Base-by-base conservation (phyloP, 805 yeast species). In the Candida tibetensis region DNA sequence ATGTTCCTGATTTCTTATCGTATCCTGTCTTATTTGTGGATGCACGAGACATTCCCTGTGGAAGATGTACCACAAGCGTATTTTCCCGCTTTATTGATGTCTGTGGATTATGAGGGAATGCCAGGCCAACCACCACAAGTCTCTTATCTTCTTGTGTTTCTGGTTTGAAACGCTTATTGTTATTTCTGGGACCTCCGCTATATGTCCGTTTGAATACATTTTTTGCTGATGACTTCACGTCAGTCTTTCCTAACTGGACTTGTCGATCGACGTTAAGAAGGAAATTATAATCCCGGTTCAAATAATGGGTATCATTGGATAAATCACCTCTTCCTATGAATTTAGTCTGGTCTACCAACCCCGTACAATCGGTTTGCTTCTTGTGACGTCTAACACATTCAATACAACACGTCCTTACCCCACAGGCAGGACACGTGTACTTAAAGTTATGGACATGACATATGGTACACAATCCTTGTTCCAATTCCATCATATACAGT, bases 281-380 rank as follows among this genome's bases (percentile, higher is more conserved):
- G 52, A 85, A 86, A 53, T 86, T 83, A 58, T 88, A 90, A 56
- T 90, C 97, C 44, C 97, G 62, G 53, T 89, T 88, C 5, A 89
- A 76, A 32, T 79, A 76, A 4, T 58, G 48, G 6, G 62, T 60
- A 17, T 64, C 62, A 26, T 52, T 45, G 8, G 55, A 41, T 5
- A 88, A 58, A 2, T 71, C 71, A 3, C 59, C 57, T 36, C 74
- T 69, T 1, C 78, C 51, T 1, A 85, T 62, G 52, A 79, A 87
- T 32, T 64, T 63, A 1, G 87, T 69, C 10, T 76, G 76, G 52
- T 84, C 87, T 23, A 79, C 72, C 14, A 51, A 46, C 0, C 96
- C 96, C 3, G 78, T 64, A 55, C 97, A 90, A 15, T 69, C 68
- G 6, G 74, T 62, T 36, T 74, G 74, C 4, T 47, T 50, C 58